Evolutionary conservation across 257 asterid species (phyloP).

Genomic region (Solanum bulbocastanum): DNA sequence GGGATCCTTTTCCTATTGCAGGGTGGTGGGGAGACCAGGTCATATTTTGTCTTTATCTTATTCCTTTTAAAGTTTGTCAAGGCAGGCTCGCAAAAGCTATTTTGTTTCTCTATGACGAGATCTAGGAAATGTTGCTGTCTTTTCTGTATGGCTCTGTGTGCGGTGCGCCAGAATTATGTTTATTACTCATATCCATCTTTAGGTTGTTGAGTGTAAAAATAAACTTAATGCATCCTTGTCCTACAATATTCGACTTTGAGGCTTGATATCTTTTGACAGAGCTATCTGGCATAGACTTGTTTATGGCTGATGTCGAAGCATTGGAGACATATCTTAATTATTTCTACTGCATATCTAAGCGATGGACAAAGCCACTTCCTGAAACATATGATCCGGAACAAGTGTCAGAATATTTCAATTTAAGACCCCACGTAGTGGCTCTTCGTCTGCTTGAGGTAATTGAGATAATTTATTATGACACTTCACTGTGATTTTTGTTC

Average conservation of each 20-base stretch:
- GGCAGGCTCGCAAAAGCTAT: background rate
- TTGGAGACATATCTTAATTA: conserved; percentile 66
- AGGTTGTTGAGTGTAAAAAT: background rate
- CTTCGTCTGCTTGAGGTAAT: conserved; percentile 86
- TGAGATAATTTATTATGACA: background rate
- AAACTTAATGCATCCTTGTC: background rate
- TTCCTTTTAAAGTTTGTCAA: background rate
- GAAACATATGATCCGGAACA: conserved; percentile 65
- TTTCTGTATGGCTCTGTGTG: background rate
- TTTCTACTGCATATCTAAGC: conserved; percentile 50
- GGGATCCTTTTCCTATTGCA: background rate
- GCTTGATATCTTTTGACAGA: conserved; percentile 31
- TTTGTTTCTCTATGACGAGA: background rate
- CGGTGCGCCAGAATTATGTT: background rate
- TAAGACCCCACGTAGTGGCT: conserved; percentile 87
- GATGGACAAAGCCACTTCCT: conserved; percentile 92
- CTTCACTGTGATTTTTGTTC: background rate
- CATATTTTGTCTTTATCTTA: background rate
- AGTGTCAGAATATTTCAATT: conserved; percentile 59
- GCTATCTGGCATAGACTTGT: conserved; percentile 71
- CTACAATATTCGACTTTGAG: background rate
- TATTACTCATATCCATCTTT: background rate
- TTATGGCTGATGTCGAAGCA: conserved; percentile 78
- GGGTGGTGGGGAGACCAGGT: background rate
- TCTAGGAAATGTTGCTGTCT: background rate